Percentiles rank a stretch among this genome's conserved stretches.
Conservation (phyloP, 2,329 filamentous ascomycete species). For the Thyridium curvatum region DNA sequence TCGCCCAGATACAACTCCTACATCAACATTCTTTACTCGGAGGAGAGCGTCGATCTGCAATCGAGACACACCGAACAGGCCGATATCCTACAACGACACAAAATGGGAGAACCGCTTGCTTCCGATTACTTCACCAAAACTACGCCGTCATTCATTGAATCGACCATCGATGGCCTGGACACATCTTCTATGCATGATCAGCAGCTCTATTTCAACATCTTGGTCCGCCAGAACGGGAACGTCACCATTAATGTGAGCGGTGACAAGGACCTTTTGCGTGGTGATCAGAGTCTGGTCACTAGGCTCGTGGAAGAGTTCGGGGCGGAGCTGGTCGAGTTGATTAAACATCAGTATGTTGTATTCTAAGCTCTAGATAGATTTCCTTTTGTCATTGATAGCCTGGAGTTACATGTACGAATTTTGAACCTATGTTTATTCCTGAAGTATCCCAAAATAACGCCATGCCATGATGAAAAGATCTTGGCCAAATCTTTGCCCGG, state of each 20-base stretch:
- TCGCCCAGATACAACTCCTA: conserved; percentile 8
- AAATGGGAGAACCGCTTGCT: conserved; percentile 8
- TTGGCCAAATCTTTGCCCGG: too few species aligned
- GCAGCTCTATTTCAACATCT: conserved; percentile 9
- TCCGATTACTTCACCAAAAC: conserved; percentile 10
- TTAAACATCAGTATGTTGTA: too few species aligned
- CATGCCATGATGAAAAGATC: too few species aligned
- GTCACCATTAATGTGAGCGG: conserved; percentile 8
- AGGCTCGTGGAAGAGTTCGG: too few species aligned
- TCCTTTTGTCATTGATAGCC: too few species aligned
- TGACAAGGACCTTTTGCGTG: conserved; percentile 4
- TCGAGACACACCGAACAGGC: too few species aligned
- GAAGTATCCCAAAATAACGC: too few species aligned
- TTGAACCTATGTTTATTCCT: too few species aligned
- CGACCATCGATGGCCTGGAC: conserved; percentile 5
- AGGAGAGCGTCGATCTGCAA: neutral
- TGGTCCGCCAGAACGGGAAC: conserved; percentile 4
- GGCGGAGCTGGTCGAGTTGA: too few species aligned
- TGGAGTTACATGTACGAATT: too few species aligned
- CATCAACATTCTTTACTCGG: conserved; percentile 9
- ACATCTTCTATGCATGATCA: conserved; percentile 2
- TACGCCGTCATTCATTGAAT: neutral
- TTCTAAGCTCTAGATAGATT: too few species aligned
- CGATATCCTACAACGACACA: conserved; percentile 5
- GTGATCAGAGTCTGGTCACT: too few species aligned